Base-by-base conservation (phyloP, 768 basidiomycete genomes). In the Rhodotorula graminis region DNA sequence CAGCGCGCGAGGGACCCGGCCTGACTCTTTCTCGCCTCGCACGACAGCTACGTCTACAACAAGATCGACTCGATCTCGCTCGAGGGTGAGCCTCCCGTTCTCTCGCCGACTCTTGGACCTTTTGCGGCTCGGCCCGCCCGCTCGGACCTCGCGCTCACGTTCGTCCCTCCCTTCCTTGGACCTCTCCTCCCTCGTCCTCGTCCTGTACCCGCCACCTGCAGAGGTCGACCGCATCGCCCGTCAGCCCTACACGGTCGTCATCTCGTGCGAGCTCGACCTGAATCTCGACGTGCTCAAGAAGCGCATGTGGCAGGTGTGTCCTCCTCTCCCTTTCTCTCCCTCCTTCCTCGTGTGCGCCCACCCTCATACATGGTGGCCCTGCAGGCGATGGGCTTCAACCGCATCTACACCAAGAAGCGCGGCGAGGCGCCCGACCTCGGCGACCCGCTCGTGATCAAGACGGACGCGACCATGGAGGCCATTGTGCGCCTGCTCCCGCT, bases 391-490 rank as follows among this genome's bases (percentile, higher is more conserved):
- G 75, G 71, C 40, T 67, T 76, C 61, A 73, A 73, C 67, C 65
- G 93, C 79, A 87, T 99, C 58, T 99, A 97, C 81, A 99, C 96
- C 6, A 99, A 99, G 83, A 94, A 94, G 80, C 86, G 96, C 57
- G 96, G 95, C n/a, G 90, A 85, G 44, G 90, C 90, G 75, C 94
- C 96, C 7, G 96, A 98, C 80, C 82, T 99, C 21, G 82, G 84
- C 2, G 96, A 99, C 81, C 96, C 96, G 37, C 87, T 98, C 61
- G 83, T 83, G 68, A 81, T 97, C 71, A 85, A 95, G 70, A 89
- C 87, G 80, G 96, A 95, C 0, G 92, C 95, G 6, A 93, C 92
- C 8, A 90, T 98, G 63, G 94, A 97, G 85, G 68, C 72, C 8
- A 73, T 77, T 47, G 53, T 62, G 65, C 21, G 56, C 33, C 12